Evolutionary conservation across 805 yeast genomes (phyloP), one percentile per base, ranked within the genome.

Genomic region (Wickerhamomyces canadensis): DNA sequence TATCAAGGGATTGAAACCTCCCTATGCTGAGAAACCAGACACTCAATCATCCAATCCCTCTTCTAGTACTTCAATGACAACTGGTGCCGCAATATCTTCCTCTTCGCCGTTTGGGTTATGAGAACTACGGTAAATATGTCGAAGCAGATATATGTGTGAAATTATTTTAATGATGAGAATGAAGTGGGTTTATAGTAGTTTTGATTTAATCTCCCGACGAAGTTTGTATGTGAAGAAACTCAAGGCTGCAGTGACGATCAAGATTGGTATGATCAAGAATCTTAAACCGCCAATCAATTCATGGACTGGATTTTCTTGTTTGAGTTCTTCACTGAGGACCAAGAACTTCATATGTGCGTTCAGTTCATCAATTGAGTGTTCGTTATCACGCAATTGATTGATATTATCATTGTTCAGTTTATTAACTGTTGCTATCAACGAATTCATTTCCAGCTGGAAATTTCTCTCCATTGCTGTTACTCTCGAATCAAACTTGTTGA

Each of bases 191-290:
- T 54, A 77, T 39, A 78, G 63, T 31, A 79, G 62, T 45, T 79
- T 79, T 8, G 80, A 63, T 48, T 76, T 78, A 39, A 79, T 76
- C 44, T 79, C 84, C 44, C 66, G 74, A 60, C 83, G 72, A 30
- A 79, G 58, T 51, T 75, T 67, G 54, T 68, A 70, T 17, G 76
- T 67, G 42, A 74, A 62, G 25, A 69, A 55, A 15, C 71, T 64
- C 38, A 76, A 60, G 2, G 65, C 57, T 4, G 67, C 44, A 19
- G 51, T 42, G 5, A 48, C 37, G 6, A 53, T 14, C 27, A 57
- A 36, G 17, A 56, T 40, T 15, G 60, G 51, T 10, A 55, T 29
- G 14, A 58, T 45, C 19, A 58, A 38, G 14, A 42, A 49, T 34
- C 54, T 57, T 34, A 58, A 42, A 4, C 54, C 45, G 12, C 44